Evolutionary conservation across 371 early-diverging fungal species (phyloP).

Genomic region (Cokeromyces recurvatus): DNA sequence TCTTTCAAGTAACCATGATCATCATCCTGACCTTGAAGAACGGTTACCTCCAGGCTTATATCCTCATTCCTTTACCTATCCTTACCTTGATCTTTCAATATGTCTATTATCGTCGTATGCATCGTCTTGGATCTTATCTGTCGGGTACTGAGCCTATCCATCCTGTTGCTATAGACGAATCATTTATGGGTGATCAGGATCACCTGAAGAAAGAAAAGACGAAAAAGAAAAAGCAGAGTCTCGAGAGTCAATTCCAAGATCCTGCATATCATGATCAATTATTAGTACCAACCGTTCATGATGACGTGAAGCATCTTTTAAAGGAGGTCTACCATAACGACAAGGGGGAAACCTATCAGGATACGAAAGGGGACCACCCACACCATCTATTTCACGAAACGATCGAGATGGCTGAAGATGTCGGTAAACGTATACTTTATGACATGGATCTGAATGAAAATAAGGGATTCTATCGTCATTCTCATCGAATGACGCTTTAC

Average conservation of each 20-base stretch:
- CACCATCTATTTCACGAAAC: constrained; percentile 3
- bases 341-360: too few relatives aligned
- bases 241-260: constrained; percentile 47
- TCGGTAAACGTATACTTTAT: constrained; percentile 4
- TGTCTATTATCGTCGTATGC: constrained; percentile 36
- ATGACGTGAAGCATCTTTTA: constrained; percentile 46
- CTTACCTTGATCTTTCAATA: constrained; percentile 56
- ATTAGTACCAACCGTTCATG: constrained; percentile 47
- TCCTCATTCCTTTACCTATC: constrained; percentile 56
- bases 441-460: constrained; percentile 14
- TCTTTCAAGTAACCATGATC: constrained; percentile 69
- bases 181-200: neutral
- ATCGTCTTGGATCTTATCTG: constrained; percentile 23
- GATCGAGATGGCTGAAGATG: constrained; percentile 10
- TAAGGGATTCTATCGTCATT: constrained; percentile 1
- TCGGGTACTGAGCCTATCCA: constrained; percentile 17
- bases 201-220: neutral
- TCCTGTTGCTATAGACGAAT: constrained; percentile 3
- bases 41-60: constrained; percentile 40
- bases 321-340: constrained; percentile 33
- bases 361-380: neutral
- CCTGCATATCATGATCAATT: constrained; percentile 40
- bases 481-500: neutral
- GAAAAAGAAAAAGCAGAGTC: constrained; percentile 1
- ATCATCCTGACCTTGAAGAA: constrained; percentile 45